Base-by-base conservation (phyloP, 345 rosid genomes). In the Acer yangbiense region DNA sequence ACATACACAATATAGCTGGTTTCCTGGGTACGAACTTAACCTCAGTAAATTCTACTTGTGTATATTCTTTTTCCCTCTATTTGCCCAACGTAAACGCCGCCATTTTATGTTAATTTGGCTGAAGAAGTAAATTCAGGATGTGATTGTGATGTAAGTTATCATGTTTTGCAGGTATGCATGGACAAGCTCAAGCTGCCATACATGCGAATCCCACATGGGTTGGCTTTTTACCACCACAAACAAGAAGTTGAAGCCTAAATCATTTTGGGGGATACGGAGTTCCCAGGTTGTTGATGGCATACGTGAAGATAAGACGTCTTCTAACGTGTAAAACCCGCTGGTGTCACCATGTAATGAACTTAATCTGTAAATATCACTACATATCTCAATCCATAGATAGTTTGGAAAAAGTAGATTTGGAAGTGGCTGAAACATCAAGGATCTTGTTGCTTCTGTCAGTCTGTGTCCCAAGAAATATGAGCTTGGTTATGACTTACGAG, bases 261-360 rank as follows among this genome's bases (percentile, higher is more conserved):
- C 88, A 10, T 96, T 96, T 73, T 94, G 99, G 98, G 99, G 94
- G 35, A 88, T 94, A 69, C 89, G 97, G 9, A 87, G 94, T 86
- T 82, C 95, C 69, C 92, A 88, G 77, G 95, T 96, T 72, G 90
- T 87, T 1, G 94, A 90, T 81, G 87, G 85, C 79, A 79, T 57
- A 76, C 72, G 57, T 65, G 80, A 79, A 79, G 52, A 27, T 14
- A 32, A 32, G 39, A 60, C 5, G 20, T 57, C 69, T 70, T 55
- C 62, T 3, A 27, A 6, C 23, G 50, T 8, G 25, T 10, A 1
- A 7, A 48, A 65, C 10, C 44, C 32, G 11, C 66, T 60, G n/a
- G 16, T 20, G 14, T 69, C 48, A 6, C 55, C 16, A 16, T 68
- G 50, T 63, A 76, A 63, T 63, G 78, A 52, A 68, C 48, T 64